phyloP scores from a whole-genome alignment of 2,329 filamentous ascomycete genomes.

The Akanthomyces dipterigenus region DNA sequence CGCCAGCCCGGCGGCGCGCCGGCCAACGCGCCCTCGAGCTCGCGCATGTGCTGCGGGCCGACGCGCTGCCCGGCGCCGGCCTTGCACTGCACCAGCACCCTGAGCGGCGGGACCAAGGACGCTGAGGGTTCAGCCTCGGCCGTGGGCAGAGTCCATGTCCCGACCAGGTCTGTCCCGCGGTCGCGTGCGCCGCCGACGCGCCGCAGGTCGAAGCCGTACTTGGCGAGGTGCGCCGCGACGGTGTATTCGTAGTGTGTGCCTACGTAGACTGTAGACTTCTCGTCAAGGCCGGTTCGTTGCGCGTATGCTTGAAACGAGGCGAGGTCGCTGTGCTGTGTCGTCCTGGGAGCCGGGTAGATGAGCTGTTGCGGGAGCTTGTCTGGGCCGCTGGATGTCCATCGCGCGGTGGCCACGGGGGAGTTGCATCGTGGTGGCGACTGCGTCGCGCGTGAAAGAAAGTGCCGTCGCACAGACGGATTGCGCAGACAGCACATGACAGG shows the following conservation, averaged over 20 bases:
- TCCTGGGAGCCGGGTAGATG: slow-evolving; percentile 39
- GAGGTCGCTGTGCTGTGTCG: slow-evolving; percentile 54
- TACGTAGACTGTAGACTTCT: slow-evolving; percentile 53
- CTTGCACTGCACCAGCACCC: slow-evolving; percentile 63
- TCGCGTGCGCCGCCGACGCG: slow-evolving; percentile 63
- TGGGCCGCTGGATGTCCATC: not conserved
- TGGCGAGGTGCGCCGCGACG: slow-evolving; percentile 46
- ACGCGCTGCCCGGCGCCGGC: slow-evolving; percentile 40
- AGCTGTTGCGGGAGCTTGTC: slow-evolving; percentile 9
- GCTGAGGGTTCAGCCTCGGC: not conserved
- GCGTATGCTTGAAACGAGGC: slow-evolving; percentile 60
- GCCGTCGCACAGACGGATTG: not conserved
- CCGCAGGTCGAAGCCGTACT: slow-evolving; percentile 57
- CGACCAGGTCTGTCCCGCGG: slow-evolving; percentile 67
- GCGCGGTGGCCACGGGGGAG: not conserved
- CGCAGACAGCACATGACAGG: not conserved
- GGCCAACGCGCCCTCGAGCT: slow-evolving; percentile 71
- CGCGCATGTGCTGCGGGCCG: slow-evolving; percentile 58
- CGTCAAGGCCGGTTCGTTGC: slow-evolving; percentile 46
- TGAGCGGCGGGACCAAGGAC: slow-evolving; percentile 23
- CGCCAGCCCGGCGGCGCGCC: slow-evolving; percentile 70
- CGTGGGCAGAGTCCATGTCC: slow-evolving; percentile 57
- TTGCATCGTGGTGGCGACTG: not conserved
- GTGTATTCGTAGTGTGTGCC: slow-evolving; percentile 77
- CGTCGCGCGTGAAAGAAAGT: not conserved